Evolutionary conservation across 1,284 basidiomycete species (phyloP).

Genomic region (Ceratobasidium sp.): DNA sequence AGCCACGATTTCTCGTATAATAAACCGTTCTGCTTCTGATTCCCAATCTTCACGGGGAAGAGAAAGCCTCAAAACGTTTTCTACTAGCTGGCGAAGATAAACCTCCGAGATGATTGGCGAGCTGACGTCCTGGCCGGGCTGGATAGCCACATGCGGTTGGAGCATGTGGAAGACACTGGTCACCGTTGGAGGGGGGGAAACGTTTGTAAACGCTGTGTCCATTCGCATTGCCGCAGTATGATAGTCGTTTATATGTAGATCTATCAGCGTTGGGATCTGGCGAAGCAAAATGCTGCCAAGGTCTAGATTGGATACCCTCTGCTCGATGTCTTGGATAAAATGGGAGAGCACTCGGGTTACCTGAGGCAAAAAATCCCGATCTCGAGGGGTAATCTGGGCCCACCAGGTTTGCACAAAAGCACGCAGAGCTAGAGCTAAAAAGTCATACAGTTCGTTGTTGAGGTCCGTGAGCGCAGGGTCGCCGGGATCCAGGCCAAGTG

Average conservation of each 20-base stretch:
- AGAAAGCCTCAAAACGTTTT: slow-evolving; percentile 69
- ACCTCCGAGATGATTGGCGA: slow-evolving; percentile 59
- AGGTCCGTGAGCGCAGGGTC: slow-evolving; percentile 60
- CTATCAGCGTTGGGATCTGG: slow-evolving; percentile 67
- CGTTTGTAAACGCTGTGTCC: slow-evolving; percentile 66
- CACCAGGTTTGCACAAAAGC: slow-evolving; percentile 83
- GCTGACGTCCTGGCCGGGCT: slow-evolving; percentile 58
- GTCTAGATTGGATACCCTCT: slow-evolving; percentile 61
- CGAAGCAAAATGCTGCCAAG: slow-evolving; percentile 64
- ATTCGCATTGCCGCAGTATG: slow-evolving; percentile 67
- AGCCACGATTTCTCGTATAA: slow-evolving; percentile 77
- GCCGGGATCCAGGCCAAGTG: slow-evolving; percentile 40
- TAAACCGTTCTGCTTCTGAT: slow-evolving; percentile 72
- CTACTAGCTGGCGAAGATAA: slow-evolving; percentile 76
- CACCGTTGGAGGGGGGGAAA: slow-evolving; percentile 52
- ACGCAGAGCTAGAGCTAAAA: slow-evolving; percentile 75
- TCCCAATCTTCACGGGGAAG: slow-evolving; percentile 73
- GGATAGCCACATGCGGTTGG: slow-evolving; percentile 79
- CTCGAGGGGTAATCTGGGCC: slow-evolving; percentile 77
- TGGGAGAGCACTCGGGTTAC: slow-evolving; percentile 65
- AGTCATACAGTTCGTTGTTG: slow-evolving; percentile 72
- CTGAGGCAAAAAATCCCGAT: slow-evolving; percentile 78
- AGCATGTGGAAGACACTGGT: slow-evolving; percentile 69
- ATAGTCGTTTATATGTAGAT: slow-evolving; percentile 77
- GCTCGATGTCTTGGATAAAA: slow-evolving; percentile 66